These are phyloP conservation scores for Mucor racemosus DNA, from an alignment of 371 early-diverging fungal species.

Conservation along the genomic window DNA sequence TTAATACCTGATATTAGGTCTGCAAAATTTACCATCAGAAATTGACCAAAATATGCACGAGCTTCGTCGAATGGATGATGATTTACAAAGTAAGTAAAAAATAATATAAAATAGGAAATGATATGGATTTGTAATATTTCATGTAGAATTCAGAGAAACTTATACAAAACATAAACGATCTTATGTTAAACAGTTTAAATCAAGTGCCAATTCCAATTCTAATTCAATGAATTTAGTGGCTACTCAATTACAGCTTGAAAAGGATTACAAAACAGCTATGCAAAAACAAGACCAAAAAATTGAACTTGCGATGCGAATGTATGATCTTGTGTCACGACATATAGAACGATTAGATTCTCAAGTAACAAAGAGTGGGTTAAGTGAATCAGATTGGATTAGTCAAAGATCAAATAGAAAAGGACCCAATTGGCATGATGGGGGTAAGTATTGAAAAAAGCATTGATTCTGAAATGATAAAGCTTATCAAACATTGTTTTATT, in stretches of 20 bases:
- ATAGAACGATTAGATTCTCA: constrained; percentile 42
- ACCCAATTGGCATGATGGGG: not conserved
- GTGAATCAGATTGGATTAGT: constrained; percentile 32
- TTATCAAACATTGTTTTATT: not conserved
- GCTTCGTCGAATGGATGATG: constrained; percentile 43
- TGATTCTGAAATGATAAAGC: not conserved
- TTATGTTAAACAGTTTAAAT: constrained; percentile 22
- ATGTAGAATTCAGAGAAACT: constrained; percentile 23
- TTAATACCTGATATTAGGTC: constrained; percentile 22
- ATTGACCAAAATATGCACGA: constrained; percentile 48
- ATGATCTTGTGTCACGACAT: constrained; percentile 42
- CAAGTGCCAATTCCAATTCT: constrained; percentile 1
- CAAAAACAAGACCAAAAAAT: constrained; percentile 46
- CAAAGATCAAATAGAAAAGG: constrained; percentile 14
- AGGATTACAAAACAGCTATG: constrained; percentile 38
- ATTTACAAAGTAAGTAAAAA: constrained; percentile 33
- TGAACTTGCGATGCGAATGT: constrained; percentile 42
- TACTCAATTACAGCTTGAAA: constrained; percentile 29
- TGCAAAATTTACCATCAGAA: constrained; percentile 44
- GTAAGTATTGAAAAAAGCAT: not conserved
- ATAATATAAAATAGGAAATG: not conserved
- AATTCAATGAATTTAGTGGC: constrained; percentile 10
- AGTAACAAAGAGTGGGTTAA: constrained; percentile 32
- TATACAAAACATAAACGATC: constrained; percentile 31
- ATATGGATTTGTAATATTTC: not conserved